Evolutionary conservation across 2,329 filamentous ascomycete genomes (phyloP), one percentile per base, ranked within the genome.

Genomic region (Huntiella decipiens): DNA sequence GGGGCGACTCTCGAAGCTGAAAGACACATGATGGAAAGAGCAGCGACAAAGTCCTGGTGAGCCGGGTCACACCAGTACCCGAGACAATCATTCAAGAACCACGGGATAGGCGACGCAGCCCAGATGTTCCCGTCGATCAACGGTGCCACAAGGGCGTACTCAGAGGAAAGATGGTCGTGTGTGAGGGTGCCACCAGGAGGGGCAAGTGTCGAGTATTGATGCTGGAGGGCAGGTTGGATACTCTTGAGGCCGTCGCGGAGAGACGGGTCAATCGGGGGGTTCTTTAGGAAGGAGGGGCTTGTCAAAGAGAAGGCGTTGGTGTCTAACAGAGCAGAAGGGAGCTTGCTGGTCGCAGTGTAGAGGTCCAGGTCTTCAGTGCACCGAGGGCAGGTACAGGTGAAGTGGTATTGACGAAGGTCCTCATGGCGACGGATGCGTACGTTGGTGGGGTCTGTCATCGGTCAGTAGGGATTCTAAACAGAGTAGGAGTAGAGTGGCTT

Each of bases 311-410:
- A 57, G 1, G 53, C 53, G 54, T 73, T 71, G 46, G 70, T 59
- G 5, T 58, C 51, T 7, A 68, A 52, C 11, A 41, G 3, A 19
- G 38, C 19, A 46, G 59, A 54, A 2, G 65, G 62, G 10, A 63
- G 67, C 2, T 35, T 43, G 45, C 61, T 58, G 55, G 64, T 68
- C 31, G 68, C 66, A 48, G 73, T 62, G 52, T 76, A 76, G 38
- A 71, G 61, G 48, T 70, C 66, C 16, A 75, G 57, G 52, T 76
- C 63, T 11, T 64, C 57, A 8, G 53, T 54, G 54, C 73, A 77
- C 31, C 70, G 65, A 10, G 50, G 55, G 48, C 73, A 77, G 15
- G 47, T 51, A 53, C 73, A 77, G 5, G 58, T 52, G 51, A 77
- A 77, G 52, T 66, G 64, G 53, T 75, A 77, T 8, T 63, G 58